These are phyloP conservation scores for Ambrosiella xylebori DNA, from an alignment of 2,329 filamentous ascomycete genomes.

Conservation along the genomic window DNA sequence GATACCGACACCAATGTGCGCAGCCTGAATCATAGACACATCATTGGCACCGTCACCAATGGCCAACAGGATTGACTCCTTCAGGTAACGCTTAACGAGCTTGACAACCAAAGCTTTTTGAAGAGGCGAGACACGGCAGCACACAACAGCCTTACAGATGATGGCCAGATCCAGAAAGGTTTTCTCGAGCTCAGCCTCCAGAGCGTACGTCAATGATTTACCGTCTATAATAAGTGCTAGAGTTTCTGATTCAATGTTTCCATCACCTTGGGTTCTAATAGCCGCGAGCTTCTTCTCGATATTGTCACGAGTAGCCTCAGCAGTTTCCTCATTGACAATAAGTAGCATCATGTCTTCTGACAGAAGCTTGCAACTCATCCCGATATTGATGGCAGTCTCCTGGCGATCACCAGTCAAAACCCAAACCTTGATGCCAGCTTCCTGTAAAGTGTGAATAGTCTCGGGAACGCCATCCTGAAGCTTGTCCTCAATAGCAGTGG, in stretches of 20 bases:
- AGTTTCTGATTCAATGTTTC: slow-evolving; percentile 63
- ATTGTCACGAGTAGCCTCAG: slow-evolving; percentile 67
- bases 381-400: slow-evolving; percentile 98
- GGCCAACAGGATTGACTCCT: slow-evolving; percentile 79
- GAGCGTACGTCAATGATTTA: slow-evolving; percentile 79
- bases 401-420: slow-evolving; percentile 93
- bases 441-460: slow-evolving; percentile 91
- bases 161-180: slow-evolving; percentile 83
- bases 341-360: slow-evolving; percentile 97
- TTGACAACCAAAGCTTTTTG: slow-evolving; percentile 97
- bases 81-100: slow-evolving; percentile 80
- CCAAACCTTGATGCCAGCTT: slow-evolving; percentile 97
- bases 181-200: slow-evolving; percentile 89
- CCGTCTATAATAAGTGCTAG: slow-evolving; percentile 90
- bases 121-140: slow-evolving; percentile 87
- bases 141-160: slow-evolving; percentile 97
- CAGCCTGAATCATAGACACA: slow-evolving; percentile 99
- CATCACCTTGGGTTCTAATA: slow-evolving; percentile 65
- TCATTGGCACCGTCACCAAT: slow-evolving; percentile 98
- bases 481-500: slow-evolving; percentile 92
- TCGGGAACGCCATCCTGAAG: slow-evolving; percentile 95
- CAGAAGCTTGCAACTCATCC: slow-evolving; percentile 97
- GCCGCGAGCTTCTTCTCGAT: slow-evolving; percentile 86
- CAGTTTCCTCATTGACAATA: slow-evolving; percentile 82
- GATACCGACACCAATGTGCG: slow-evolving; percentile 94